Conservation (phyloP, 2,329 filamentous ascomycete species). For the Fusarium virguliforme region DNA sequence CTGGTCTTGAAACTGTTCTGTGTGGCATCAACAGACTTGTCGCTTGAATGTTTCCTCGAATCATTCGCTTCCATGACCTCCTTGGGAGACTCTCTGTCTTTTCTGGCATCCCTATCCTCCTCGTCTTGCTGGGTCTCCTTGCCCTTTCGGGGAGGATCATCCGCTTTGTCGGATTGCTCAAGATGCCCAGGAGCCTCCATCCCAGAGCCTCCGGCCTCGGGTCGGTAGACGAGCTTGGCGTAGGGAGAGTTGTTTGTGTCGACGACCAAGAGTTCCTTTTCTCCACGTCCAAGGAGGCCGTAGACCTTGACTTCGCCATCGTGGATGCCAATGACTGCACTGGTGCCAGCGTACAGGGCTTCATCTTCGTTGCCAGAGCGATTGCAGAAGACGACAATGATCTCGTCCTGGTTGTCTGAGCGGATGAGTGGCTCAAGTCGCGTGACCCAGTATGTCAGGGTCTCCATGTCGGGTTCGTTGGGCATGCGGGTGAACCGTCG, state of each 20-base stretch:
- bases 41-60: not conserved
- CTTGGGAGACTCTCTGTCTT: not conserved
- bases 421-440: slow-evolving; percentile 78
- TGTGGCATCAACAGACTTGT: slow-evolving; percentile 4
- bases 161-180: too few species aligned
- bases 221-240: slow-evolving; percentile 61
- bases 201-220: not conserved
- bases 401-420: slow-evolving; percentile 67
- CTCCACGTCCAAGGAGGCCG: slow-evolving; percentile 79
- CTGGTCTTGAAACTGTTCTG: not conserved
- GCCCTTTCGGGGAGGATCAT: not conserved
- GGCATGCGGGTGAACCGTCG: slow-evolving; percentile 64
- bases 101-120: not conserved
- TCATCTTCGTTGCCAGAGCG: slow-evolving; percentile 77
- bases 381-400: slow-evolving; percentile 82
- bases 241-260: slow-evolving; percentile 69
- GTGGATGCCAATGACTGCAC: slow-evolving; percentile 77
- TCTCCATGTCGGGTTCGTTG: slow-evolving; percentile 78
- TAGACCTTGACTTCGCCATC: slow-evolving; percentile 78
- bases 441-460: slow-evolving; percentile 83
- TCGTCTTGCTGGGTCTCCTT: not conserved
- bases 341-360: slow-evolving; percentile 81
- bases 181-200: slow-evolving; percentile 1
- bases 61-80: not conserved
- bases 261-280: slow-evolving; percentile 78